Base-by-base conservation (phyloP, 1,284 basidiomycete species). In the Rhodotorula glutinis region DNA sequence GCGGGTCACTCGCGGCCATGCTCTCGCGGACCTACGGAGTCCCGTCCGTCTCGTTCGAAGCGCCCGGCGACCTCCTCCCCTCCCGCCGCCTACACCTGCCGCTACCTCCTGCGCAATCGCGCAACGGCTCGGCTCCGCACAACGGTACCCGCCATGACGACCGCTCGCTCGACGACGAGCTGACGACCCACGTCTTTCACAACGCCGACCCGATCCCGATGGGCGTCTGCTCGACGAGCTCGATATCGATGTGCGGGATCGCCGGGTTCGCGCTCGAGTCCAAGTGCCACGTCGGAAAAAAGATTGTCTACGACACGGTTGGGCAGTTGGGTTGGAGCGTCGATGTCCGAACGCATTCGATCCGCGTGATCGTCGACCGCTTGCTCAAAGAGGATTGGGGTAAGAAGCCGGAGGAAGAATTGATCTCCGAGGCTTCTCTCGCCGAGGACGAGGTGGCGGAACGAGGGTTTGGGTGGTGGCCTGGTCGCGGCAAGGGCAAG, bases 1-100 rank as follows among this genome's bases (percentile, higher is more conserved):
- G 94, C 53, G 94, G 93, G 19, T 86, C 90, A 0, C 81, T 98
- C 9, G 88, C 91, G 0, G 85, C 89, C n/a, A 83, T 97, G 61
- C 82, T 98, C 25, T 93, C 91, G 1, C 82, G 87, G 23, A 96
- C 95, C 0, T 98, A 97, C 77, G 95, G 95, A n/a, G 83, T 84
- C 0, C 95, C 95, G 0, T 89, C 86, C 10, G 88, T 98, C 30
- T 83, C 92, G 0, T 94, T 95, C 75, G 94, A 98, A 81, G 83
- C 92, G 25, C 94, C 94, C 0, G 94, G 92, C 8, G 96, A 98
- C 74, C 86, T 84, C 73, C 84, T 95, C 77, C 90, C 96, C 1
- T 86, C 96, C 1, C 77, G 80, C 53, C 85, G 95, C 25, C 82
- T 99, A 40, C 96, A 98, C 79, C 83, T 99, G 16, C 96, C 95